A percentile compares a stretch with the other conserved stretches of the same genome.
phyloP scores from a whole-genome alignment of 169 alveolate genomes.

The Plasmodium inui region DNA sequence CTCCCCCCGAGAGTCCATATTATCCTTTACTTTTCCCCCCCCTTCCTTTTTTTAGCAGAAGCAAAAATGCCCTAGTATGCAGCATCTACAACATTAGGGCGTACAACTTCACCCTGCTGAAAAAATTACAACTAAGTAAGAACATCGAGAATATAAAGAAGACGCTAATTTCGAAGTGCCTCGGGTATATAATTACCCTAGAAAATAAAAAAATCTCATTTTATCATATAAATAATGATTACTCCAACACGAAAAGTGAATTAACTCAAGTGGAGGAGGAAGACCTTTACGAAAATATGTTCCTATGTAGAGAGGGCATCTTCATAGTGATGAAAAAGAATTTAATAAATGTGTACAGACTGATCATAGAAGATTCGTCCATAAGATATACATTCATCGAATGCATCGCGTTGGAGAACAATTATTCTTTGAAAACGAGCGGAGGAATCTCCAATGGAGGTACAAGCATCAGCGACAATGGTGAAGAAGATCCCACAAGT shows the following conservation, averaged over 20 bases:
- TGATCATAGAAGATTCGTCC: neutral
- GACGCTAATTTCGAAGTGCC: slow-evolving; percentile 44
- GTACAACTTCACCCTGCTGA: slow-evolving; percentile 18
- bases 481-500: neutral
- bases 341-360: slow-evolving; percentile 36
- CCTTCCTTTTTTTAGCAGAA: slow-evolving; percentile 28
- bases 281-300: slow-evolving; percentile 19
- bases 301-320: slow-evolving; percentile 30
- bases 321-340: slow-evolving; percentile 36
- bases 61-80: slow-evolving; percentile 43
- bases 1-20: neutral
- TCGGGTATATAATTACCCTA: slow-evolving; percentile 36
- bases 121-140: slow-evolving; percentile 40
- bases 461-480: neutral
- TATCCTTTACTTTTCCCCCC: neutral
- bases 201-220: slow-evolving; percentile 58
- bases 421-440: neutral
- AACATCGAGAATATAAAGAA: slow-evolving; percentile 40
- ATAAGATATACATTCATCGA: slow-evolving; percentile 39
- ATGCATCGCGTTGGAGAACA: neutral
- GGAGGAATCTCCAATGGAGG: neutral
- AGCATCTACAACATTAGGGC: slow-evolving; percentile 37
- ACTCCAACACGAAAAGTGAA: slow-evolving; percentile 32
- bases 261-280: slow-evolving; percentile 28
- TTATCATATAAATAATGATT: slow-evolving; percentile 41